Percentiles rank a stretch among this genome's conserved stretches.
Conservation (phyloP, 495 filamentous ascomycete species). For the Usnea hakonensis region DNA sequence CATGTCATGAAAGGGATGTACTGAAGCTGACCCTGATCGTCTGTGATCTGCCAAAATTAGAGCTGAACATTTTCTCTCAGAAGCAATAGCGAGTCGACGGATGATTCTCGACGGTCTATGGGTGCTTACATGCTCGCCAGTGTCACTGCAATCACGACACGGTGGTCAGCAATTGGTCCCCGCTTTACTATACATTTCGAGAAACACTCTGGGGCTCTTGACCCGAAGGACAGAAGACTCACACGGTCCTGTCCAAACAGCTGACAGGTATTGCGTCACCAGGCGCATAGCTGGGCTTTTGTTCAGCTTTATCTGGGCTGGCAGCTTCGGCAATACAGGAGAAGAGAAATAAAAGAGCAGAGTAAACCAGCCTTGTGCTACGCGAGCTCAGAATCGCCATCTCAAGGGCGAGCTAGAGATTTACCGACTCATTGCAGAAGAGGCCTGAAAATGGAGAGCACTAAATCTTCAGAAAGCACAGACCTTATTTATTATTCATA, state of each 20-base stretch:
- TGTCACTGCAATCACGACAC: slow-evolving; percentile 35
- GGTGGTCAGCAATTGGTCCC: slow-evolving; percentile 5
- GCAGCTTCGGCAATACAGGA: slow-evolving; percentile 7
- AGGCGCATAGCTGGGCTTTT: slow-evolving; percentile 41
- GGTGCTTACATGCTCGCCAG: slow-evolving; percentile 54
- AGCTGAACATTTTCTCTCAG: not conserved
- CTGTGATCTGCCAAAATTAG: slow-evolving; percentile 58
- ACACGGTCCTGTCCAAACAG: slow-evolving; percentile 63
- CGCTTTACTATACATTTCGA: not conserved
- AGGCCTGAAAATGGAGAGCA: not conserved
- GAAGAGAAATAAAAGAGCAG: slow-evolving; percentile 1
- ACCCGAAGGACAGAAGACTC: slow-evolving; percentile 25
- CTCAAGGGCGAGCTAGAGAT: not conserved
- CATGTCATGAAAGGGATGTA: slow-evolving; percentile 90
- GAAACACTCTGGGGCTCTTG: too few species aligned
- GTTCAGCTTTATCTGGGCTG: slow-evolving; percentile 31
- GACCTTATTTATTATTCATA: not conserved
- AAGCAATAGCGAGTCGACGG: not conserved
- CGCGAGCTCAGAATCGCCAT: not conserved
- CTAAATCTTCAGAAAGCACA: not conserved
- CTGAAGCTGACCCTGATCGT: slow-evolving; percentile 72
- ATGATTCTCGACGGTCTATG: slow-evolving; percentile 2
- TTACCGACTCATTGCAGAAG: slow-evolving; percentile 1
- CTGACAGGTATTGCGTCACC: slow-evolving; percentile 52
- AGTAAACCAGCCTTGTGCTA: not conserved